Evolutionary conservation across 495 filamentous ascomycete species (phyloP), one percentile per base, ranked within the genome.

Genomic region (Patellaria atrata): DNA sequence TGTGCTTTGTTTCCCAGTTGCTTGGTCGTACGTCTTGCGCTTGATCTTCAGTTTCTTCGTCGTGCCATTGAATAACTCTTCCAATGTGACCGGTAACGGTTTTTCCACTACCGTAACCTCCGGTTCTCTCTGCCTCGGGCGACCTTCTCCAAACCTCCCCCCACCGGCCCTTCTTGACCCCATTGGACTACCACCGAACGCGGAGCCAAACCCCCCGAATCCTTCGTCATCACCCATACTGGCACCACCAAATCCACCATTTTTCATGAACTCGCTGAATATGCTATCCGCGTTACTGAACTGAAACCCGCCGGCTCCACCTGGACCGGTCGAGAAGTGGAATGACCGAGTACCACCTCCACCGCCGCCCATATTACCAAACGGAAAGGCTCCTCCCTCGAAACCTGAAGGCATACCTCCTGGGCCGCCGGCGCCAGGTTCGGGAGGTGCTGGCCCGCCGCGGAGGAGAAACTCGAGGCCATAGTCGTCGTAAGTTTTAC

Each of bases 41-140:
- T 94, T 94, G 29, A 94, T 91, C 56, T 82, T 87, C 62, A 97
- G 82, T 65, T 91, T 94, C 70, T 97, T 97, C 10, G 77, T 79
- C 22, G 72, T 72, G 14, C 89, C 89, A 6, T 56, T 68, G 59
- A 68, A 94, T 29, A 96, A 57, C 49, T 97, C 89, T 52, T 96
- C 89, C 16, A 97, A 61, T 10, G 79, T 71, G 24, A 96, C 56
- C 13, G 73, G 70, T 41, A 97, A 59, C 35, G 82, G 77, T 45
- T 78, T 77, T 59, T 94, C 87, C 13, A 94, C 70, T 6, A 86
- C 79, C 2, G 84, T 91, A 11, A 89, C 79, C 52, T 97, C 89
- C 2, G 83, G 79, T n/a, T 77, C 75, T 2, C 68, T 55, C 18
- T 67, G 66, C 31, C 74, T 55, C 15, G 47, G 40, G 18, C 39